Base-by-base conservation (phyloP, 768 basidiomycete genomes). In the Leccinum barrowsii region DNA sequence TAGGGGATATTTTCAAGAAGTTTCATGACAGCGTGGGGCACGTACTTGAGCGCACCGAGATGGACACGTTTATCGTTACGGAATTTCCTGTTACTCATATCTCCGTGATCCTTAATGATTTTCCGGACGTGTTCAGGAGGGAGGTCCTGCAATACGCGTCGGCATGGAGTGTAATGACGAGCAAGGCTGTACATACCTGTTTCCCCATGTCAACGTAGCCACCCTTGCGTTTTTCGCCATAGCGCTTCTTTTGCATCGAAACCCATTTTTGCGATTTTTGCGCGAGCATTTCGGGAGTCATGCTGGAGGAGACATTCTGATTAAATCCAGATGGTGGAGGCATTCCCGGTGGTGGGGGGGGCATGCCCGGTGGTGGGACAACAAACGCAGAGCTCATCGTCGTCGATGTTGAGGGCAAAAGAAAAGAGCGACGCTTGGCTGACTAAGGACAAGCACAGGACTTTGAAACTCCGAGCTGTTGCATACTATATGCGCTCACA, bases 21-120 rank as follows among this genome's bases (percentile, higher is more conserved):
- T 77, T 99, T 99, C 89, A 98, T 92, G 59, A 99, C 97, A 46
- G 97, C 97, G 75, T 99, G 97, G 21, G 97, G 97, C 53, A 99
- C 95, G 73, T 98, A 99, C 77, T 94, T 94, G 70, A 98, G 83
- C 35, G 97, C 97, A 64, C 97, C 97, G 30, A 99, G 85, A 76
- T 99, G 97, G 44, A 99, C 97, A 62, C 97, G 92, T 78, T 99
- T 99, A 81, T 99, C 97, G 71, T 96, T 97, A 65, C 97, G 81
- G 75, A 98, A 99, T 80, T 99, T 99, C 73, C 97, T 86, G 73
- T 95, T 96, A 75, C 92, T 94, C 97, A 99, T 98, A 78, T 98
- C 95, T 64, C 96, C 95, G 67, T 98, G 96, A 75, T 98, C 97
- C 77, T 98, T 95, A 79, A 98, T 94, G 68, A 99, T 98, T 88